These are phyloP conservation scores for Lachancea sp. DNA, from an alignment of 805 yeast genomes.

Conservation along the genomic window DNA sequence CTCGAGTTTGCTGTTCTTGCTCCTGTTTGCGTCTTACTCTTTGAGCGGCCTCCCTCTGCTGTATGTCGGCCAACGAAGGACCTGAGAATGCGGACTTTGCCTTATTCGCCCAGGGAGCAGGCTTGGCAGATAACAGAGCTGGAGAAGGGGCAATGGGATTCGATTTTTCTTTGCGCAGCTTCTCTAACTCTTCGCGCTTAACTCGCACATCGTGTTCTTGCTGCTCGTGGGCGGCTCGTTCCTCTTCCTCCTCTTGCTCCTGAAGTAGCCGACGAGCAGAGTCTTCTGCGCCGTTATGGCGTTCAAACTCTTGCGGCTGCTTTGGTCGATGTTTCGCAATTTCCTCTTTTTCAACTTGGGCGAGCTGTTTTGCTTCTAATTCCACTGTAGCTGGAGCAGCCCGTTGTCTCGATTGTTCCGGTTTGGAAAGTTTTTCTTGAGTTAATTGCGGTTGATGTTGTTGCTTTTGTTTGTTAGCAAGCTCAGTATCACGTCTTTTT, in stretches of 20 bases:
- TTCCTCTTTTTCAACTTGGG: slow-evolving; percentile 15
- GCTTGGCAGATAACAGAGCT: slow-evolving; percentile 8
- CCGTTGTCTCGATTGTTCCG: too few species aligned
- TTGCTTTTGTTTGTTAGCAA: slow-evolving; percentile 1
- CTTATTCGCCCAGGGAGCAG: slow-evolving; percentile 31
- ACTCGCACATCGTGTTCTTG: slow-evolving; percentile 9
- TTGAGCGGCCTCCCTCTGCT: slow-evolving; percentile 17
- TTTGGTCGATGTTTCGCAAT: slow-evolving; percentile 18
- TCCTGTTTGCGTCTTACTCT: slow-evolving; percentile 14
- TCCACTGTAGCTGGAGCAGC: slow-evolving; percentile 1
- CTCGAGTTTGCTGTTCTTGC: slow-evolving; percentile 16
- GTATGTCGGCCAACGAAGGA: slow-evolving; percentile 21
- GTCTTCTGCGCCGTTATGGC: neutral
- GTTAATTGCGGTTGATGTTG: neutral
- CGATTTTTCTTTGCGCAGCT: neutral
- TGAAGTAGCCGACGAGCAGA: slow-evolving; percentile 1
- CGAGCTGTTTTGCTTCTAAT: slow-evolving; percentile 2
- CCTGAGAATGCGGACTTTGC: slow-evolving; percentile 15
- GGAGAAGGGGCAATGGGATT: slow-evolving; percentile 2
- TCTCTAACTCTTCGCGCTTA: slow-evolving; percentile 1
- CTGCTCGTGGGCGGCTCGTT: slow-evolving; percentile 5
- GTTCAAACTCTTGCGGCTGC: slow-evolving; percentile 2
- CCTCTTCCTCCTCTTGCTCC: slow-evolving; percentile 1
- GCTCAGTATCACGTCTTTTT: slow-evolving; percentile 5
- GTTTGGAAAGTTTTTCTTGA: slow-evolving; percentile 3